These are phyloP conservation scores for Yamadazyma sp. DNA, from an alignment of 1,139 yeast genomes.

Conservation along the genomic window DNA sequence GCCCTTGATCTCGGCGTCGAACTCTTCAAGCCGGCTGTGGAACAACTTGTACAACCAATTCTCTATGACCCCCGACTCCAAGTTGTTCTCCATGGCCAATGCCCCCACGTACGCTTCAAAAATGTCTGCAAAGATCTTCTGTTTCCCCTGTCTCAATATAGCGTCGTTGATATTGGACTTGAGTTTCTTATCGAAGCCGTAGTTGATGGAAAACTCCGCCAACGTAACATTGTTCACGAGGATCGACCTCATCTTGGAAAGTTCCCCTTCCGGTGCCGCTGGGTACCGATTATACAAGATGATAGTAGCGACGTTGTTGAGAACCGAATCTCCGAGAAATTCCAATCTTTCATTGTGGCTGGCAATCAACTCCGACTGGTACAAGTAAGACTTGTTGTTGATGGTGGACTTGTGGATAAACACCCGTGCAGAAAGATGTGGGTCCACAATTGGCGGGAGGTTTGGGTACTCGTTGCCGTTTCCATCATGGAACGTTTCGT, in stretches of 20 bases:
- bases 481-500: not conserved
- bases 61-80: slow-evolving; percentile 47
- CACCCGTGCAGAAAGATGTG: slow-evolving; percentile 62
- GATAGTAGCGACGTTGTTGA: slow-evolving; percentile 71
- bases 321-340: slow-evolving; percentile 87
- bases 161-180: slow-evolving; percentile 45
- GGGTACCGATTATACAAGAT: slow-evolving; percentile 69
- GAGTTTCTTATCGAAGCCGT: slow-evolving; percentile 67
- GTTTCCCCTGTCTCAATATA: slow-evolving; percentile 35
- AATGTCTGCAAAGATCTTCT: slow-evolving; percentile 69
- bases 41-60: slow-evolving; percentile 63
- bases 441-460: slow-evolving; percentile 66
- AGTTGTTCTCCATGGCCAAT: slow-evolving; percentile 58
- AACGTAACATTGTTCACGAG: slow-evolving; percentile 76
- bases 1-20: slow-evolving; percentile 27
- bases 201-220: slow-evolving; percentile 66
- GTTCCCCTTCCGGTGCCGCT: slow-evolving; percentile 74
- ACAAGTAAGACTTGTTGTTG: slow-evolving; percentile 56
- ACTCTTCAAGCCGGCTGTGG: slow-evolving; percentile 26
- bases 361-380: slow-evolving; percentile 55
- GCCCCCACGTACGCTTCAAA: slow-evolving; percentile 95
- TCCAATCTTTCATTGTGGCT: slow-evolving; percentile 89
- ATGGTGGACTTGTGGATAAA: slow-evolving; percentile 80
- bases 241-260: slow-evolving; percentile 68
- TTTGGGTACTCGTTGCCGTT: slow-evolving; percentile 42